Evolutionary conservation across 1,284 basidiomycete species (phyloP), one percentile per base, ranked within the genome.

Genomic region (Prillingera fragicola): DNA sequence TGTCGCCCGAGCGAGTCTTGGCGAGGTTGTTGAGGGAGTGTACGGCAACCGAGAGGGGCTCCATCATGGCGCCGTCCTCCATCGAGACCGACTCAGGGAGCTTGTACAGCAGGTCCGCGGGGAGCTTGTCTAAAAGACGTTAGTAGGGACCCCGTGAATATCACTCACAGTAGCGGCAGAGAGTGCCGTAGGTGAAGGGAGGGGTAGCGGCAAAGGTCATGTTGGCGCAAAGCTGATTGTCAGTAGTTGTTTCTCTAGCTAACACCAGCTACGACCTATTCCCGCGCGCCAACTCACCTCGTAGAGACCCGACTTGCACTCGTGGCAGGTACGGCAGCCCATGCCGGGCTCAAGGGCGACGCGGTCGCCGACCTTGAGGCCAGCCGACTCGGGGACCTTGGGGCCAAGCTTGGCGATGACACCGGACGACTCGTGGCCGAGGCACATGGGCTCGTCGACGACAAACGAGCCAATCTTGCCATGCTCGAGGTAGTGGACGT

Each of bases 21-120:
- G 83, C 90, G 22, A 92, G 77, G 56, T 79, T 85, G 34, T 80
- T 77, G 33, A 95, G 84, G 2, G 87, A 83, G 71, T 96, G 91
- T 13, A 96, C 80, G 13, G 81, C 94, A 33, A 97, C 94, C 9
- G 89, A 80, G 31, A 96, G 80, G 6, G 94, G 94, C 71, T 97
- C 92, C 75, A 96, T 90, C 84, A 77, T 69, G 5, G 67, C 69
- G 14, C 69, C 75, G 46, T 75, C 71, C 48, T 76, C 73, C 38
- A 73, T 53, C n/a, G 67, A 57, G 53, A 74, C 70, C 39, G 54
- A 49, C 46, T 73, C 70, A 5, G 67, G 65, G 8, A 71, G 54
- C 8, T 52, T 52, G 57, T 67, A 66, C 38, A 60, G 54, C 18
- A 65, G 45, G 37, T 69, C 60, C 29, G 56, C 55, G 21, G 64